Evolutionary conservation across 176 grass and related monocot species (phyloP).

Genomic region (Bonia amplexicaulis): DNA sequence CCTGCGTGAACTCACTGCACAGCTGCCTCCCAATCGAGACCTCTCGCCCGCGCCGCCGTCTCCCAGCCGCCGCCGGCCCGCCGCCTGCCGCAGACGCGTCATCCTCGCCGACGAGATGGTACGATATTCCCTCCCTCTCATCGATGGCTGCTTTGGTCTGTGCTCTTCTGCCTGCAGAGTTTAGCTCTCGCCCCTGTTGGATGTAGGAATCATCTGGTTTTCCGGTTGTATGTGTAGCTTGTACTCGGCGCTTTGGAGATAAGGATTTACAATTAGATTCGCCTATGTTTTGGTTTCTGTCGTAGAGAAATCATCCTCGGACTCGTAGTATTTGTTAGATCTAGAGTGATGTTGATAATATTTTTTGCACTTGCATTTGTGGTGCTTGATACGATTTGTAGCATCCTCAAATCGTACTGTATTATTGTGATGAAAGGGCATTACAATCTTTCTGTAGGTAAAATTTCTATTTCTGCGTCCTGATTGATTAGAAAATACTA

Average conservation of each 20-base stretch:
- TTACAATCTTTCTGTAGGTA: not conserved
- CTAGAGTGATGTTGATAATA: not conserved
- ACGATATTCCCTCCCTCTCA: not conserved
- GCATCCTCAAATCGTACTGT: not conserved
- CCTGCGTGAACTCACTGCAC: not conserved
- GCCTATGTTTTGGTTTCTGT: too few species aligned
- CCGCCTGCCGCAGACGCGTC: not conserved
- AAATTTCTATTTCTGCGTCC: not conserved
- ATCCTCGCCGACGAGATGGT: slow-evolving; percentile 18
- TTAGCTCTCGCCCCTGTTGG: not conserved
- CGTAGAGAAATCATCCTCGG: not conserved
- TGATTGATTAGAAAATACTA: not conserved
- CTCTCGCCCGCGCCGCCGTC: not conserved
- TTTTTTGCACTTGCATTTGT: not conserved
- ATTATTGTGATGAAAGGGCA: not conserved
- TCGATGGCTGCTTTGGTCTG: too few species aligned
- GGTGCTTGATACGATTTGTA: too few species aligned
- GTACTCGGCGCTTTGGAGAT: not conserved
- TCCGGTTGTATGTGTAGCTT: not conserved
- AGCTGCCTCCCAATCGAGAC: not conserved
- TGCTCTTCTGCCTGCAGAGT: not conserved
- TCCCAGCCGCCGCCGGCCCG: not conserved
- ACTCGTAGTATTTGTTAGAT: not conserved
- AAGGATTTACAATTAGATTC: not conserved
- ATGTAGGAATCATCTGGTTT: not conserved